Evolutionary conservation across 1,139 yeast genomes (phyloP).

Genomic region (Kodamaea suecica): DNA sequence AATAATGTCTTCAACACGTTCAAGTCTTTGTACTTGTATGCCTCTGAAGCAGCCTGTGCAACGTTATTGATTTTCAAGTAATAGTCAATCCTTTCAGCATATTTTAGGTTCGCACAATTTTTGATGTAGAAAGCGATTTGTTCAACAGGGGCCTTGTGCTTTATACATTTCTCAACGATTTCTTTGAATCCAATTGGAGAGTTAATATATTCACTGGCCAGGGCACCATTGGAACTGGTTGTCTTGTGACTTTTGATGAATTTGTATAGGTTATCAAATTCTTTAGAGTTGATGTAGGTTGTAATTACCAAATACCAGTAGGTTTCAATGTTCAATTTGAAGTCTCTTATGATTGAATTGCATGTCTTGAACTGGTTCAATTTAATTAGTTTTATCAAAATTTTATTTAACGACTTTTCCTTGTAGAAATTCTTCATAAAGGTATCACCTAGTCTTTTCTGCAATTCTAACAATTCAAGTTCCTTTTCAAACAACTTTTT

Average conservation of each 20-base stretch:
- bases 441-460: conserved; percentile 52
- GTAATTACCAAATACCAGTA: conserved; percentile 62
- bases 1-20: conserved; percentile 37
- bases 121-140: conserved; percentile 37
- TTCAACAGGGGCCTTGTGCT: conserved; percentile 46
- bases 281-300: conserved; percentile 47
- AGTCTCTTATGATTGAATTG: conserved; percentile 52
- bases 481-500: conserved; percentile 46
- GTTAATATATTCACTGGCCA: conserved; percentile 31
- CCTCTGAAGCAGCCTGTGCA: conserved; percentile 58
- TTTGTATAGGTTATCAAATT: conserved; percentile 61
- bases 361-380: conserved; percentile 63
- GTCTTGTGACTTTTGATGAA: conserved; percentile 27
- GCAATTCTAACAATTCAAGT: conserved; percentile 47
- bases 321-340: conserved; percentile 61
- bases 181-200: conserved; percentile 76
- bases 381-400: conserved; percentile 52
- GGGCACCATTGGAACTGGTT: conserved; percentile 17
- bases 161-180: conserved; percentile 53
- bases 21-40: conserved; percentile 52
- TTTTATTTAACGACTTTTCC: conserved; percentile 49
- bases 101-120: conserved; percentile 30
- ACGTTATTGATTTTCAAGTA: conserved; percentile 53
- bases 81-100: conserved; percentile 46
- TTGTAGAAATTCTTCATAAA: conserved; percentile 54